Percentiles rank a stretch among this genome's conserved stretches.
These are phyloP conservation scores for Umbelopsis ramanniana DNA, from an alignment of 192 early-diverging fungal species.

Conservation along the genomic window DNA sequence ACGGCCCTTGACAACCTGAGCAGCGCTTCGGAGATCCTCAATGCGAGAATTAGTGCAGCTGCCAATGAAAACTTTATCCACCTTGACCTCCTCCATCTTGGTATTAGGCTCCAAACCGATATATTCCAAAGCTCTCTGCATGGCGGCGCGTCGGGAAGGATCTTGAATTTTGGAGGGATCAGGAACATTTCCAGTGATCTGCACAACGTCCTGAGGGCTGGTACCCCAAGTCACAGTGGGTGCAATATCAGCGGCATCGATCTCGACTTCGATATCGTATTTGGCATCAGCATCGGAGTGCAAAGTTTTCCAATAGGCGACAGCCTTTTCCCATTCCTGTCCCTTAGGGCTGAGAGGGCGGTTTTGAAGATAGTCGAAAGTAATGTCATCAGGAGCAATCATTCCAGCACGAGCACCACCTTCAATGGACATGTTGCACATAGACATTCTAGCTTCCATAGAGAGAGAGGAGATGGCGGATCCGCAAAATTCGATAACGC, in stretches of 20 bases:
- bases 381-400: conserved; percentile 73
- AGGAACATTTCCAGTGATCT: conserved; percentile 64
- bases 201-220: conserved; percentile 66
- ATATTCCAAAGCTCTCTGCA: conserved; percentile 62
- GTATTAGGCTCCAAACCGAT: conserved; percentile 69
- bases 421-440: conserved; percentile 81
- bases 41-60: conserved; percentile 77
- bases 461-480: conserved; percentile 54
- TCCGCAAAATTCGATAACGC: conserved; percentile 73
- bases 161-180: conserved; percentile 55
- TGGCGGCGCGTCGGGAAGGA: conserved; percentile 46
- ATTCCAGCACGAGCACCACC: conserved; percentile 74
- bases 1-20: conserved; percentile 60
- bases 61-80: conserved; percentile 79
- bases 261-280: conserved; percentile 66
- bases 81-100: conserved; percentile 53
- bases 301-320: conserved; percentile 64
- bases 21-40: conserved; percentile 71
- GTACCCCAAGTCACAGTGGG: conserved; percentile 77
- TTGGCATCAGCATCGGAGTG: conserved; percentile 62
- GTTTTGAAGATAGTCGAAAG: conserved; percentile 67
- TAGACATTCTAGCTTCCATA: conserved; percentile 76
- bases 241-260: conserved; percentile 59
- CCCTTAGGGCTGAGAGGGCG: conserved; percentile 66
- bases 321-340: conserved; percentile 62